Evolutionary conservation across 768 basidiomycete species (phyloP), one percentile per base, ranked within the genome.

Genomic region (Coprinopsis strossmayeri): DNA sequence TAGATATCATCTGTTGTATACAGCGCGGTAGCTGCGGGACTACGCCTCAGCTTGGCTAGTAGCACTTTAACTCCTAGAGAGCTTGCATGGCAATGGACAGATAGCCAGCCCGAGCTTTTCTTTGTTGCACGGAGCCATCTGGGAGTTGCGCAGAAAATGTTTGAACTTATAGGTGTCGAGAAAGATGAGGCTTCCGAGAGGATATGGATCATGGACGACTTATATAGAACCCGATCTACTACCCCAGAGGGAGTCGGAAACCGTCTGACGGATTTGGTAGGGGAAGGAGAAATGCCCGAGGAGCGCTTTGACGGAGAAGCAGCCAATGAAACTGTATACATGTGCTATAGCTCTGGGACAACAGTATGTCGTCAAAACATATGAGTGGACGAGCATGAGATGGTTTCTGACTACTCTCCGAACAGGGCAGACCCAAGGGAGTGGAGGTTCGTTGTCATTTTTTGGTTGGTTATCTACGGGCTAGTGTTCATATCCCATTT

Each of bases 371-470:
- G 17, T 38, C 20, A 25, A 2, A 5, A 18, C 15, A 18, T n/a
- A n/a, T n/a, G n/a, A n/a, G n/a, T 45, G 28, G 10, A 17, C 20
- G 13, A 32, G 30, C 25, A 26, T 24, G 12, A 18, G 18, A 37
- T 27, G 21, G 20, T 3, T 7, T 30, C 1, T 7, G 39, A 17
- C 21, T 11, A 12, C 32, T n/a, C n/a, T n/a, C n/a, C n/a, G n/a
- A n/a, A 12, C n/a, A 54, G 53, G 80, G 82, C 0, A 71, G 72
- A 42, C 75, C 83, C 1, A 84, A 84, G 60, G 82, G 61, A 26
- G 56, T 57, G 34, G 49, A 54, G 57, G 54, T 56, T 27, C 45
- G 15, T 32, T 32, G 7, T 32, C 15, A 7, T 15, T 32, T 15
- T 15, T 32, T 32, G 15, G 7, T 32, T 15, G 30, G 7, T 15